phyloP scores from a whole-genome alignment of 1,139 yeast genomes.

The Taphrina populina region DNA sequence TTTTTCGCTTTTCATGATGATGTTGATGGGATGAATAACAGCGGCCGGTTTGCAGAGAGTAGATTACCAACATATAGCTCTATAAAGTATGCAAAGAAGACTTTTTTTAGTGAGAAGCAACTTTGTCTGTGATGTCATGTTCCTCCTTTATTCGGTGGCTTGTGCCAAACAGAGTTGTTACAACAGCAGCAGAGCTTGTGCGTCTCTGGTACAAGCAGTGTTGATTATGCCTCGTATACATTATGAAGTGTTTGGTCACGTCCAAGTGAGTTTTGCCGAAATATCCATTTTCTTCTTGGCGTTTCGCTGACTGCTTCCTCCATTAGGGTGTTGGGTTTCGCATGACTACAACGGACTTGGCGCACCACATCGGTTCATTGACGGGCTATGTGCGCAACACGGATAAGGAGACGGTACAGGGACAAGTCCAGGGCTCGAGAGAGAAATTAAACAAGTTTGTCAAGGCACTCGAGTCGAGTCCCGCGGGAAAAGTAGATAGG shows the following conservation, averaged over 20 bases:
- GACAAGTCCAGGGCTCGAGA: constrained; percentile 17
- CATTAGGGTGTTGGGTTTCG: constrained; percentile 32
- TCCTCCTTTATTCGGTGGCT: too few relatives aligned
- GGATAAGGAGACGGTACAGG: constrained; percentile 23
- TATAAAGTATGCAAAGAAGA: too few relatives aligned
- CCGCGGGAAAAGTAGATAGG: constrained; percentile 19
- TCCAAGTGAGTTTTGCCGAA: constrained; percentile 7
- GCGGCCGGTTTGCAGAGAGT: too few relatives aligned
- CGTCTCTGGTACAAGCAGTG: too few relatives aligned
- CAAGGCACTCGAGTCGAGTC: constrained; percentile 7
- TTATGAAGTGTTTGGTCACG: constrained; percentile 8
- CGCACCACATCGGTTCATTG: constrained; percentile 7
- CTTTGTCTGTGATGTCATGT: too few relatives aligned
- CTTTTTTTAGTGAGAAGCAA: too few relatives aligned
- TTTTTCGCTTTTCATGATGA: too few relatives aligned
- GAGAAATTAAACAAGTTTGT: constrained; percentile 13
- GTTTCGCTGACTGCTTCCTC: neutral
- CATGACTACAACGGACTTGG: constrained; percentile 12
- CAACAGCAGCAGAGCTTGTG: too few relatives aligned
- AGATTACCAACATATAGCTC: too few relatives aligned
- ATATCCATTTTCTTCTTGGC: too few relatives aligned
- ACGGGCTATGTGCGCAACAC: constrained; percentile 30
- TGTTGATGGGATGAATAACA: too few relatives aligned
- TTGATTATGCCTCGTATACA: constrained; percentile 2
- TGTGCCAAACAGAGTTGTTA: too few relatives aligned